Base-by-base conservation (phyloP, 2,329 filamentous ascomycete species). In the Colletotrichum brevisporum region DNA sequence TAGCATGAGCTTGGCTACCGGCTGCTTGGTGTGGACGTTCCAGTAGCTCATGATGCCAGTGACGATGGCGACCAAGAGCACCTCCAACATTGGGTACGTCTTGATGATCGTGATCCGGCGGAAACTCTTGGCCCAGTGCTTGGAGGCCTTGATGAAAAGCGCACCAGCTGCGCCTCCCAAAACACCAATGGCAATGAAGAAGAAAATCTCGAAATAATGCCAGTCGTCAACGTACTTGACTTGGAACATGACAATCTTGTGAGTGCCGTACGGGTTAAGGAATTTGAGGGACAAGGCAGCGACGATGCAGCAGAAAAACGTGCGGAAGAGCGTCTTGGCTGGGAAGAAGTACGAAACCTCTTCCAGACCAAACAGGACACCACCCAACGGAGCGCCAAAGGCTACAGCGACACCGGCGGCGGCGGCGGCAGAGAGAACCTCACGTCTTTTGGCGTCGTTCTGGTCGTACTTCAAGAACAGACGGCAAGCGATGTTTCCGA, bases 281-380 rank as follows among this genome's bases (percentile, higher is more conserved):
- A 98, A 98, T 76, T 98, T 98, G 74, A 99, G 85, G 1, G 95
- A 95, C 41, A 99, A 82, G 0, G 96, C 94, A 1, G 96, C 95
- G 39, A 92, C 91, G 74, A 98, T 98, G 80, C 95, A 98, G 83
- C 95, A 98, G 81, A 98, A 98, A 80, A 99, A 99, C 0, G 96
- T 98, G 61, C 96, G 87, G 83, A 99, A 99, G 9, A 99, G 87
- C 0, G 95, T 98, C 83, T 99, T 98, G 6, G 95, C 94, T 0
- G 96, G 95, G 78, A 98, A 98, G 80, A 98, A 98, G 80, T 98
- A 98, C 74, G 93, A 90, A 71, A 98, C 95, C 85, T 98, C 96
- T 80, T 99, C 96, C 36, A 98, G 81, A 41, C 94, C 94, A 80
- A 98, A 98, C 3, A 98, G 85, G 1, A 98, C 94, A 60, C 95